A percentile compares a stretch with the other conserved stretches of the same genome.
Conservation (phyloP, 140 eudicot genomes). For the Oenanthe javanica region DNA sequence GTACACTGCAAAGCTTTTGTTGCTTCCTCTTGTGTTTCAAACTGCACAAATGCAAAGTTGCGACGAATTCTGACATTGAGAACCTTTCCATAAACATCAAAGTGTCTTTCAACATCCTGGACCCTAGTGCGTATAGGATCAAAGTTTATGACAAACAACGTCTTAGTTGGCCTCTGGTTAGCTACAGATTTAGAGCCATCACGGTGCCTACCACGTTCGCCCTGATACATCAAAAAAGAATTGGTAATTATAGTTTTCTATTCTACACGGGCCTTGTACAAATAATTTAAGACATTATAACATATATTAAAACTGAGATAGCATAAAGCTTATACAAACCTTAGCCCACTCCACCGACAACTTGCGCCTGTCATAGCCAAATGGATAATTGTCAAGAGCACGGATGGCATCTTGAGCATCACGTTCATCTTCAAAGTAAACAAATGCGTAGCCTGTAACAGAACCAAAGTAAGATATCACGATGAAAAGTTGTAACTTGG, state of each 20-base stretch:
- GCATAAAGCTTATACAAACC: slow-evolving; percentile 30
- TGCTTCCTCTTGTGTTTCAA: slow-evolving; percentile 89
- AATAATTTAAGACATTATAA: neutral
- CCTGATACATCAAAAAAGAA: slow-evolving; percentile 33
- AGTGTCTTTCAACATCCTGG: slow-evolving; percentile 74
- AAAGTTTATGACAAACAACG: slow-evolving; percentile 87
- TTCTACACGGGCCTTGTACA: neutral
- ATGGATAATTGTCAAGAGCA: slow-evolving; percentile 60
- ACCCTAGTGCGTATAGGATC: slow-evolving; percentile 61
- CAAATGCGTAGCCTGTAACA: slow-evolving; percentile 81
- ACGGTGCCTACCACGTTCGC: slow-evolving; percentile 71
- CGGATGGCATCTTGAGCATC: slow-evolving; percentile 92
- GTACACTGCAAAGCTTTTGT: slow-evolving; percentile 83
- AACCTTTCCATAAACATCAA: slow-evolving; percentile 81
- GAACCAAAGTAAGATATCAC: slow-evolving; percentile 13
- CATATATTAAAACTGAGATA: neutral
- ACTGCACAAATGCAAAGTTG: slow-evolving; percentile 95
- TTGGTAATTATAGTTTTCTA: neutral
- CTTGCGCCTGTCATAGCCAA: slow-evolving; percentile 74
- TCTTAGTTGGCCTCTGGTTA: slow-evolving; percentile 80
- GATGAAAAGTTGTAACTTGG: neutral
- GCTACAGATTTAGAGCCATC: slow-evolving; percentile 54
- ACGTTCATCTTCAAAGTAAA: slow-evolving; percentile 90
- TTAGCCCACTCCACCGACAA: slow-evolving; percentile 92
- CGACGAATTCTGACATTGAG: slow-evolving; percentile 80